Conservation (phyloP, 2,329 filamentous ascomycete species). For the Xylariaceae sp. region DNA sequence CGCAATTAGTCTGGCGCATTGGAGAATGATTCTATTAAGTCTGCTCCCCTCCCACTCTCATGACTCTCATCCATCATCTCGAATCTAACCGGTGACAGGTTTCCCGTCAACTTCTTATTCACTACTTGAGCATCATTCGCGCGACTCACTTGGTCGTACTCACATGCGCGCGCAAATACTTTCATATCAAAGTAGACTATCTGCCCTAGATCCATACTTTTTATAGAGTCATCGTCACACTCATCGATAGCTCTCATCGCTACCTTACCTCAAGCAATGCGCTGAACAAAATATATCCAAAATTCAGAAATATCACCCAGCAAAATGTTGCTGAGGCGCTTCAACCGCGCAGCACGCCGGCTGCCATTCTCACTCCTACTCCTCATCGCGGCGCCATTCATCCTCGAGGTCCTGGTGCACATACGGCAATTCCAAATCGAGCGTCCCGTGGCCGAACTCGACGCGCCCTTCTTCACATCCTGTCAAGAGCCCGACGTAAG, state of each 20-base stretch:
- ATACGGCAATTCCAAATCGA: conserved; percentile 33
- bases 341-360: conserved; percentile 32
- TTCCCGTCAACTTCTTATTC: background rate
- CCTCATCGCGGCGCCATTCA: conserved; percentile 28
- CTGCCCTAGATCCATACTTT: background rate
- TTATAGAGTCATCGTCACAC: background rate
- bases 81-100: background rate
- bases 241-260: background rate
- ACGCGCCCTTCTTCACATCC: conserved; percentile 36
- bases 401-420: conserved; percentile 35
- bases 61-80: background rate
- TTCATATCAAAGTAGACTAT: background rate
- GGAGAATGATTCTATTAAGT: background rate
- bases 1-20: too few relatives aligned
- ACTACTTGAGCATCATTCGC: background rate
- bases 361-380: conserved; percentile 31
- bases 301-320: conserved; percentile 1
- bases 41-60: background rate
- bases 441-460: conserved; percentile 34
- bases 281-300: conserved; percentile 7
- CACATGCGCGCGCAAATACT: background rate
- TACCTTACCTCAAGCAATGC: conserved; percentile 22
- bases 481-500: conserved; percentile 37
- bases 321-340: conserved; percentile 28
- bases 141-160: background rate